These are phyloP conservation scores for Hanseniaspora opuntiae DNA, from an alignment of 805 yeast genomes.

Conservation along the genomic window DNA sequence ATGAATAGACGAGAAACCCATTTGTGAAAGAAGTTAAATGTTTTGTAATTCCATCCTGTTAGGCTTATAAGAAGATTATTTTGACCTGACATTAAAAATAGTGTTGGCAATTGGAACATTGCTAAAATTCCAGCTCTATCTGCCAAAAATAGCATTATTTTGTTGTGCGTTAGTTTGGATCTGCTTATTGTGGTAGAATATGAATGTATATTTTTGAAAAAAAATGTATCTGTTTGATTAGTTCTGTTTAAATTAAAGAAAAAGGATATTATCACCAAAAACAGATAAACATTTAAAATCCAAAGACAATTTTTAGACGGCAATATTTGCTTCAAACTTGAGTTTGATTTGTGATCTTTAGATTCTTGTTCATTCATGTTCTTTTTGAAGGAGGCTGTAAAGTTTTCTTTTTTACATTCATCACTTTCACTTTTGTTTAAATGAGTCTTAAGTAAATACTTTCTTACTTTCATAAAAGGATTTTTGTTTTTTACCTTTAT, in stretches of 20 bases:
- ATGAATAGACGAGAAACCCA: conserved; percentile 34
- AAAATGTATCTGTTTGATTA: not conserved
- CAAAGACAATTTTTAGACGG: not conserved
- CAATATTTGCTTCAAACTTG: not conserved
- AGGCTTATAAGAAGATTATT: conserved; percentile 50
- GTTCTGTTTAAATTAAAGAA: not conserved
- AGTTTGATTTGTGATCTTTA: not conserved
- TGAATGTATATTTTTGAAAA: conserved; percentile 11
- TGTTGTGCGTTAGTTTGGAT: conserved; percentile 14
- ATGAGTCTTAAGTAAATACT: conserved; percentile 26
- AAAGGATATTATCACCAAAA: conserved; percentile 9
- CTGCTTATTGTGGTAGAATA: conserved; percentile 16
- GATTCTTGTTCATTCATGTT: not conserved
- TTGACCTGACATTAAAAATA: conserved; percentile 55
- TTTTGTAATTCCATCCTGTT: conserved; percentile 50
- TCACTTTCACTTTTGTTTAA: conserved; percentile 14
- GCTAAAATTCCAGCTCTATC: conserved; percentile 38
- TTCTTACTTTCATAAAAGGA: conserved; percentile 22
- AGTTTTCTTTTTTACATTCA: not conserved
- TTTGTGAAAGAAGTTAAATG: conserved; percentile 56
- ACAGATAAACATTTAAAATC: conserved; percentile 14
- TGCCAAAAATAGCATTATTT: conserved; percentile 25
- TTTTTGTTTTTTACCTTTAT: conserved; percentile 17
- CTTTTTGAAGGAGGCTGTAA: not conserved
- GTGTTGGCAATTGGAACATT: conserved; percentile 37